Conservation (phyloP, 208 protist species). For the Leishmania mexicana region DNA sequence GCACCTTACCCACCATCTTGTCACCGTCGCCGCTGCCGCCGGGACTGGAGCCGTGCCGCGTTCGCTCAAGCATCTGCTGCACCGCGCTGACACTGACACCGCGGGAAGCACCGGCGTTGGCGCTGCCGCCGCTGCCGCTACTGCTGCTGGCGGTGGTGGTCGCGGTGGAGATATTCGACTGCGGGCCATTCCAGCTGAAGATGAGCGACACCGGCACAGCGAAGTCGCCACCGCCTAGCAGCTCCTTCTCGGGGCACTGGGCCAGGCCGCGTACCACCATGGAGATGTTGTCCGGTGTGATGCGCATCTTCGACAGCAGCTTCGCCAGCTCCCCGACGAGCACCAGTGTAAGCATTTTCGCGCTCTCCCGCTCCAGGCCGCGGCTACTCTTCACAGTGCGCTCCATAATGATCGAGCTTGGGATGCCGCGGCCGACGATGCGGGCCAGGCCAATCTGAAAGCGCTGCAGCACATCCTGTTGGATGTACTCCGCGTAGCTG, state of each 20-base stretch:
- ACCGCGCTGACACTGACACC: constrained; percentile 14
- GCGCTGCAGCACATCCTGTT: constrained; percentile 46
- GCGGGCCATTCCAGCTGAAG: constrained; percentile 68
- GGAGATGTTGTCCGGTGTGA: constrained; percentile 68
- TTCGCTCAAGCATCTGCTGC: constrained; percentile 16
- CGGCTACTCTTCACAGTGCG: constrained; percentile 50
- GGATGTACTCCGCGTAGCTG: constrained; percentile 46
- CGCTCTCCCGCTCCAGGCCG: constrained; percentile 53
- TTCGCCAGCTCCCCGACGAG: constrained; percentile 54
- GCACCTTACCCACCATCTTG: constrained; percentile 73
- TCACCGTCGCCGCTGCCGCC: constrained; percentile 14
- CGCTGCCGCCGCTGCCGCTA: constrained; percentile 5
- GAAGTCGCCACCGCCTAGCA: constrained; percentile 63
- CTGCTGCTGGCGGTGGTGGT: constrained; percentile 12
- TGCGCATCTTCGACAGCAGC: constrained; percentile 57
- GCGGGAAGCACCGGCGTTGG: constrained; percentile 22
- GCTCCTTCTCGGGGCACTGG: constrained; percentile 70
- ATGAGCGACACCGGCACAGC: constrained; percentile 75
- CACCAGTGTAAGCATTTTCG: constrained; percentile 72
- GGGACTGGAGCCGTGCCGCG: neutral
- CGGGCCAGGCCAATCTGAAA: constrained; percentile 67
- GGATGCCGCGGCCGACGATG: constrained; percentile 76
- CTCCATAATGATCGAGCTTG: constrained; percentile 46
- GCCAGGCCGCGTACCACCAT: constrained; percentile 68
- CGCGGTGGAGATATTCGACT: constrained; percentile 7